These are phyloP conservation scores for Leccinum idahoense DNA, from an alignment of 1,284 basidiomycete genomes.

Conservation along the genomic window DNA sequence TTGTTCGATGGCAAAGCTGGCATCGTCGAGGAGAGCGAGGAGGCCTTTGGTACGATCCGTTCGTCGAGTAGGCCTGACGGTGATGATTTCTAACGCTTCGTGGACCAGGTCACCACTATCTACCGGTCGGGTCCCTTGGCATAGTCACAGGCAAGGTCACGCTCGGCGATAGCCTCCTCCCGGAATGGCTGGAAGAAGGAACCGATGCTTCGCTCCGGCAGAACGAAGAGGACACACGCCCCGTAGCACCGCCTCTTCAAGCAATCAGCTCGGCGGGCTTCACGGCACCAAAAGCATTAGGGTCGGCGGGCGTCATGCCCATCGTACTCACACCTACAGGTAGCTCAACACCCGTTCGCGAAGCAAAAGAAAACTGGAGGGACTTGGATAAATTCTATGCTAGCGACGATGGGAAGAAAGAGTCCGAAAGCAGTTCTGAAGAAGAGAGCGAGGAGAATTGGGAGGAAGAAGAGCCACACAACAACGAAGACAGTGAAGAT, in stretches of 20 bases:
- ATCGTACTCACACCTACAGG: conserved; percentile 50
- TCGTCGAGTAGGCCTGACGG: neutral
- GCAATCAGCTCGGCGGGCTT: conserved; percentile 36
- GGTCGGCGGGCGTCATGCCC: conserved; percentile 30
- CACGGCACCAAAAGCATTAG: conserved; percentile 13
- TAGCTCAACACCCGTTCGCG: conserved; percentile 39
- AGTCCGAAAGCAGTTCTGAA: conserved; percentile 17
- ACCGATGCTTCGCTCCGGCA: conserved; percentile 54
- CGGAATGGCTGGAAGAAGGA: conserved; percentile 61
- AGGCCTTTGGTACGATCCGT: conserved; percentile 20
- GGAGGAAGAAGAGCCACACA: conserved; percentile 32
- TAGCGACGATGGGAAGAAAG: conserved; percentile 27
- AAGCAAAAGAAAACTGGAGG: conserved; percentile 42
- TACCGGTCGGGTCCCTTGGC: conserved; percentile 53
- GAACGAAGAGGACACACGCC: conserved; percentile 49
- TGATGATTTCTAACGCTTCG: neutral
- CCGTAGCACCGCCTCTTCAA: conserved; percentile 30
- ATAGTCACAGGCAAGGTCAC: conserved; percentile 51
- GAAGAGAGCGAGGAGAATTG: conserved; percentile 26
- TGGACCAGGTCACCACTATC: conserved; percentile 34
- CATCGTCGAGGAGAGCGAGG: conserved; percentile 34
- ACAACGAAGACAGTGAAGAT: conserved; percentile 30
- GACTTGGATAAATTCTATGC: conserved; percentile 72
- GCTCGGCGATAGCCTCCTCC: conserved; percentile 39
- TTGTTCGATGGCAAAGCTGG: conserved; percentile 70